These are phyloP conservation scores for Curvularia spicifera DNA, from an alignment of 2,329 filamentous ascomycete species.

Conservation along the genomic window DNA sequence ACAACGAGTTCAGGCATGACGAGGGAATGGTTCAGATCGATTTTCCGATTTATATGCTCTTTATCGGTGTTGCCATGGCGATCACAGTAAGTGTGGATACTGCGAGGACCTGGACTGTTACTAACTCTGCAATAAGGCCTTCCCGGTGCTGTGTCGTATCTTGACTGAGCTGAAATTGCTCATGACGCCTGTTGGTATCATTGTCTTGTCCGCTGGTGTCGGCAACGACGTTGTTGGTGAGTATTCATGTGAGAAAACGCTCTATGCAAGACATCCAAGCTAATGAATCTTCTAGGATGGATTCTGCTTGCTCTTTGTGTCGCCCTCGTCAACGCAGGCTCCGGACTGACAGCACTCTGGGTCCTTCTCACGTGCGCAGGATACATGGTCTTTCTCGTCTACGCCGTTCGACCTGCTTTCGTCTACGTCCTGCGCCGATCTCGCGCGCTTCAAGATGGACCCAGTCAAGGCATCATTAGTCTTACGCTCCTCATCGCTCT, in stretches of 20 bases:
- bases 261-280: not conserved
- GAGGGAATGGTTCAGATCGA: constrained; percentile 62
- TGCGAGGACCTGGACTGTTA: not conserved
- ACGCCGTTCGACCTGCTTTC: constrained; percentile 74
- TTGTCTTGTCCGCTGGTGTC: constrained; percentile 87
- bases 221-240: constrained; percentile 82
- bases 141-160: constrained; percentile 93
- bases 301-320: constrained; percentile 91
- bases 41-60: constrained; percentile 72
- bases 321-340: constrained; percentile 85
- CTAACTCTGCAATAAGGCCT: constrained; percentile 56
- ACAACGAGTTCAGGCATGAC: constrained; percentile 71
- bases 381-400: constrained; percentile 78
- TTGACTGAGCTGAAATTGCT: constrained; percentile 89
- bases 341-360: constrained; percentile 81
- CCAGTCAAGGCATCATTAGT: constrained; percentile 82
- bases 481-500: constrained; percentile 82
- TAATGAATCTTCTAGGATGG: constrained; percentile 64
- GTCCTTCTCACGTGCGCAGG: constrained; percentile 78
- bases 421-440: constrained; percentile 74
- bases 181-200: constrained; percentile 81
- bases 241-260: constrained; percentile 9
- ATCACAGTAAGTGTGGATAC: constrained; percentile 69
- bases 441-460: constrained; percentile 83
- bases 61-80: constrained; percentile 90